phyloP scores from a whole-genome alignment of 805 yeast genomes.

The Zygotorulaspora chibaensis region DNA sequence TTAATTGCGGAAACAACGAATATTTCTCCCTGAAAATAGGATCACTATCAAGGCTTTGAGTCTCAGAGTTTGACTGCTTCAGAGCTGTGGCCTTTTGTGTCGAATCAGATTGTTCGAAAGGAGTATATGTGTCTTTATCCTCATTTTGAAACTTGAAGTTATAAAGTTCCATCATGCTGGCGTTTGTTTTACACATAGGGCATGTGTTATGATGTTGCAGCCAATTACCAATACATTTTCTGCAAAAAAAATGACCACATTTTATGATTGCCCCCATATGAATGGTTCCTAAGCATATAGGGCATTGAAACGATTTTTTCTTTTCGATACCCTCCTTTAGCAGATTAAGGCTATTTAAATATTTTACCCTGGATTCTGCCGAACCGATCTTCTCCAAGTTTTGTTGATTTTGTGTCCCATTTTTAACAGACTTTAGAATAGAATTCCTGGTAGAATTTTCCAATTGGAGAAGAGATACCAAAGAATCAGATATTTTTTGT shows the following conservation, averaged over 20 bases:
- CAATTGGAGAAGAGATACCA: constrained; percentile 44
- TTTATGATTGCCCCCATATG: constrained; percentile 73
- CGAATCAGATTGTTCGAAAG: neutral
- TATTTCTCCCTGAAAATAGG: constrained; percentile 24
- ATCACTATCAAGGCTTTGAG: neutral
- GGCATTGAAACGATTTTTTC: constrained; percentile 46
- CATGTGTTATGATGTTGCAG: constrained; percentile 52
- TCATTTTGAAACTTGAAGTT: constrained; percentile 51
- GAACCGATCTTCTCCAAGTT: constrained; percentile 26
- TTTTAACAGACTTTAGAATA: constrained; percentile 22
- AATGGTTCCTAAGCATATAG: constrained; percentile 72
- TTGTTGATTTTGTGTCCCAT: constrained; percentile 19
- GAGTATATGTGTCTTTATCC: constrained; percentile 1
- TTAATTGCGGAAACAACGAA: constrained; percentile 30
- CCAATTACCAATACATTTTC: constrained; percentile 78
- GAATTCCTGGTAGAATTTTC: constrained; percentile 16
- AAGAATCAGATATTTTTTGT: constrained; percentile 82
- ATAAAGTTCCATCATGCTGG: constrained; percentile 54
- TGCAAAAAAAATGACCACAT: constrained; percentile 92
- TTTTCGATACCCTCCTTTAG: constrained; percentile 28
- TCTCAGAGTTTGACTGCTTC: neutral
- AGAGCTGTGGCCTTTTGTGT: constrained; percentile 1
- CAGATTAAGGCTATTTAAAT: constrained; percentile 42
- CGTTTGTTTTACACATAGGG: constrained; percentile 70
- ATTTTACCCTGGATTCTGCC: constrained; percentile 43